Base-by-base conservation (phyloP, 2,329 filamentous ascomycete genomes). In the Diplodia seriata region DNA sequence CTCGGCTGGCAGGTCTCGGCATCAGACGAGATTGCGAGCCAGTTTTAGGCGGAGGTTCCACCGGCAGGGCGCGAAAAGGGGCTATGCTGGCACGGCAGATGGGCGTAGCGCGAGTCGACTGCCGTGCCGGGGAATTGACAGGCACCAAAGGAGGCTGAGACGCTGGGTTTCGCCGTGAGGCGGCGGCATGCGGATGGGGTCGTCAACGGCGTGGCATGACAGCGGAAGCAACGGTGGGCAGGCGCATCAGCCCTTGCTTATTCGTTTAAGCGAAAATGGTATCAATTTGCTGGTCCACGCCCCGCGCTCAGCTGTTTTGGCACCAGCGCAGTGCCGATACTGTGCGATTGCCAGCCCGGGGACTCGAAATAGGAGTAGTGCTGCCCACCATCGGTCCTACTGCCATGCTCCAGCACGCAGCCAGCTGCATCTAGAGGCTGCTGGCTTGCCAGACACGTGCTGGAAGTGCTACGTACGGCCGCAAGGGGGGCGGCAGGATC, bases 151-250 rank as follows among this genome's bases (percentile, higher is more conserved):
- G 40, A 49, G 59, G 43, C 62, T 65, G 61, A 64, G 61, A 65
- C 62, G 62, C 49, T 65, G 62, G 62, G 62, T 54, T 55, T 65
- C 51, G 62, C 62, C 62, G 62, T 47, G 62, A 63, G 59, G 59
- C 59, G 59, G 59, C 26, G 47, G 43, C 26, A 51, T 51, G 38
- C 23, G 59, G 43, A n/a, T 36, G 59, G 31, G 29, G 33, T 40
- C 62, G 29, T 36, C 20, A 65, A 65, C 62, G 38, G 51, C 33
- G 62, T 54, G 62, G 62, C 36, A 65, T 55, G 62, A 55, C 51
- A 65, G 62, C 62, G 47, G 49, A 15, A 65, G 62, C 40, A 62
- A 62, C 57, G 57, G 57, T 29, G 57, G 56, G 18, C 40, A 47
- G 23, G 20, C 36, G 23, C 38, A 47, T 47, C 43, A 47, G n/a